Evolutionary conservation across 139 green algal genomes (phyloP), one percentile per base, ranked within the genome.

Genomic region (Chlamydomonas urium): DNA sequence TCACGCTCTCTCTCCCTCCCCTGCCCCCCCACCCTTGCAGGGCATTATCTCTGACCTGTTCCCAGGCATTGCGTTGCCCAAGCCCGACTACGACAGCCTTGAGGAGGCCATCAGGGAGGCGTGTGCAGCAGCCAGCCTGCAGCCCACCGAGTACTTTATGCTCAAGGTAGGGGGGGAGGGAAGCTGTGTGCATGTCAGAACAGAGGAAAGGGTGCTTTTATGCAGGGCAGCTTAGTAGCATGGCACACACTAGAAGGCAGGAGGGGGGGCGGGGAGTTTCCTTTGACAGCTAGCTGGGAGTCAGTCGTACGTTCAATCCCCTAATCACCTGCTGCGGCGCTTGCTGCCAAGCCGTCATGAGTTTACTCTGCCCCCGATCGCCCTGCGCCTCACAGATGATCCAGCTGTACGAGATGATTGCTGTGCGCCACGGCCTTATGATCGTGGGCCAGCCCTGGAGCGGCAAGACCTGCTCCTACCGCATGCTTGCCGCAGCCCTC

Each of bases 321-420:
- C 42, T n/a, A 53, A 53, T 17, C 10, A 53, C 17, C 42, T n/a
- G 14, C 14, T 53, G 17, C 42, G 10, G 14, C 17, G 17, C 42
- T 17, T 53, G 42, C 14, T 53, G 14, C 10, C 42, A 53, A 53
- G 17, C 42, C 42, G 14, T 53, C 42, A n/a, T 53, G 10, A n/a
- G 17, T 17, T 17, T n/a, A 10, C 42, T 10, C 42, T 17, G 14
- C 17, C 42, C 42, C 42, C 42, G 42, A 53, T 17, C 42, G 14
- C 42, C 61, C 21, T 4, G 33, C 36, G 58, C 65, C 34, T 10
- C 69, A 6, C 69, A 84, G 79, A 74, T 83, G 4, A 93, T 91
- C 31, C 90, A 95, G 85, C 86, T 95, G 77, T 94, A 93, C 69
- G 90, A 95, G 78, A 95, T 88, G 71, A 91, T 90, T 24, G 60